Conservation (phyloP, 768 basidiomycete species). For the Tylopilus sp. region DNA sequence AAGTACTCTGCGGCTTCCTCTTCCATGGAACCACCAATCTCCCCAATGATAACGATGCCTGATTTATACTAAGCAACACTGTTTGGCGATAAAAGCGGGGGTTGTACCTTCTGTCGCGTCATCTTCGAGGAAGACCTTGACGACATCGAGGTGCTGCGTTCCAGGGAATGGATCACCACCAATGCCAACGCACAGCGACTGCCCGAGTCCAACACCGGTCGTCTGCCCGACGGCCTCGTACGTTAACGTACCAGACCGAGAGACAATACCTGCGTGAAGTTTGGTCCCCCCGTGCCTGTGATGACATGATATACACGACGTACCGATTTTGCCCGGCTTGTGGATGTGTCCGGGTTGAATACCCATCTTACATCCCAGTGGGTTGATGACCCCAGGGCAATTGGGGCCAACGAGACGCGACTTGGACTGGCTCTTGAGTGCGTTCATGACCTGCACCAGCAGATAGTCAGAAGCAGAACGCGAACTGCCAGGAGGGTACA, state of each 20-base stretch:
- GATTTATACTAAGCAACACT: slow-evolving; percentile 5
- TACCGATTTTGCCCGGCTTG: slow-evolving; percentile 92
- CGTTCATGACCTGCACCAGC: slow-evolving; percentile 74
- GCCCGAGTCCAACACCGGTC: slow-evolving; percentile 91
- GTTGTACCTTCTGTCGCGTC: slow-evolving; percentile 83
- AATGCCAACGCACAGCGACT: slow-evolving; percentile 95
- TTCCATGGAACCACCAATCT: slow-evolving; percentile 99
- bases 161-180: slow-evolving; percentile 98
- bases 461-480: slow-evolving; percentile 1
- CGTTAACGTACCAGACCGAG: slow-evolving; percentile 92
- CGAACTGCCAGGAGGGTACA: slow-evolving; percentile 19
- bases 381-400: slow-evolving; percentile 98
- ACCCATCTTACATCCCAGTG: slow-evolving; percentile 98
- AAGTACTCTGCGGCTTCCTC: slow-evolving; percentile 98
- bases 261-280: slow-evolving; percentile 70
- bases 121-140: slow-evolving; percentile 95
- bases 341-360: slow-evolving; percentile 99
- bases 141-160: slow-evolving; percentile 91
- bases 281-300: not conserved
- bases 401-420: slow-evolving; percentile 98
- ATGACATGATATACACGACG: slow-evolving; percentile 15
- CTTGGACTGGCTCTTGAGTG: slow-evolving; percentile 88
- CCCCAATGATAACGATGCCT: slow-evolving; percentile 98
- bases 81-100: not conserved
- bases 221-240: slow-evolving; percentile 99